A percentile compares a stretch with the other conserved stretches of the same genome.
Evolutionary conservation across 495 filamentous ascomycete genomes (phyloP).

Genomic region (Penicillium macrosclerotiorum): DNA sequence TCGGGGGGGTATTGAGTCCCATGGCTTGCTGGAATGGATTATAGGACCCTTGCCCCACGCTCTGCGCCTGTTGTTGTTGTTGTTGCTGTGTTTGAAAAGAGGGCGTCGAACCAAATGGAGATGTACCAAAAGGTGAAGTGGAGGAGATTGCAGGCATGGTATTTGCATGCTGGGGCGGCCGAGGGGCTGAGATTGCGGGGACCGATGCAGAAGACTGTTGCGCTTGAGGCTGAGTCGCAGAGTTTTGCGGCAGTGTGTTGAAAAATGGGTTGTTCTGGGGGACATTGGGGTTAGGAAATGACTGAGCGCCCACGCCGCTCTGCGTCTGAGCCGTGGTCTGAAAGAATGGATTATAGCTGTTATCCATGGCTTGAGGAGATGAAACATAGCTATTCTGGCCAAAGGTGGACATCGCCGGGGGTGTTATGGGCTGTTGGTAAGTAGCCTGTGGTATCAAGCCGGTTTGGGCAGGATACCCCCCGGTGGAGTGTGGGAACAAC

Average conservation of each 20-base stretch:
- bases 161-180: slow-evolving; percentile 38
- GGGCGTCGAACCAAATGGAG: slow-evolving; percentile 37
- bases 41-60: slow-evolving; percentile 26
- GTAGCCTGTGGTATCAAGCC: slow-evolving; percentile 43
- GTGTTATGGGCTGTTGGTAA: slow-evolving; percentile 57
- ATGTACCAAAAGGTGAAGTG: slow-evolving; percentile 31
- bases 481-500: slow-evolving; percentile 81
- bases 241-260: slow-evolving; percentile 37
- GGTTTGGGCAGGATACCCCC: slow-evolving; percentile 63
- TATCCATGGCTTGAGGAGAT: slow-evolving; percentile 42
- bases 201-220: slow-evolving; percentile 21
- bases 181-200: slow-evolving; percentile 29
- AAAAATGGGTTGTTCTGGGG: slow-evolving; percentile 56
- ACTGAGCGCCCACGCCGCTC: slow-evolving; percentile 30
- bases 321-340: slow-evolving; percentile 44
- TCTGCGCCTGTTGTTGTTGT: slow-evolving; percentile 33
- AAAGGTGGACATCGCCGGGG: slow-evolving; percentile 55
- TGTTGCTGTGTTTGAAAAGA: slow-evolving; percentile 36
- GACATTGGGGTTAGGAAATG: slow-evolving; percentile 27
- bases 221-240: slow-evolving; percentile 21
- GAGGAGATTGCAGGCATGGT: slow-evolving; percentile 41
- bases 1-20: slow-evolving; percentile 29
- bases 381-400: slow-evolving; percentile 47
- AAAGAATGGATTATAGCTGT: slow-evolving; percentile 67
- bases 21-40: slow-evolving; percentile 40